Evolutionary conservation across 805 yeast genomes (phyloP), one percentile per base, ranked within the genome.

Genomic region (Priceomyces fermenticarens): DNA sequence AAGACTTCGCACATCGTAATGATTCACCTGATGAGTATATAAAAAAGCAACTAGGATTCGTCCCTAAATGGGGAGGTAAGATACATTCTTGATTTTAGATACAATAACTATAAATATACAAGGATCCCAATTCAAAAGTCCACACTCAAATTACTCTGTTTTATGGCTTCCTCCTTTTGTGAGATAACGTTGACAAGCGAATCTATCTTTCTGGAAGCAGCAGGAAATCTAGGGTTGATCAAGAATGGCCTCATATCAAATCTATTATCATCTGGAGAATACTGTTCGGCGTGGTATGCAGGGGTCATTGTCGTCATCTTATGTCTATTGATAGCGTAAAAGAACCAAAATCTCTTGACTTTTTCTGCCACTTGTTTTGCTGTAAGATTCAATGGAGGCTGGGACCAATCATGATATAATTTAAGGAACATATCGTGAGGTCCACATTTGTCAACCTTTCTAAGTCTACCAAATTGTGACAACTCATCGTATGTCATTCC

Each of bases 231-330:
- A 23, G 98, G 97, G 52, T 87, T 81, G 43, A 93, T 88, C 59
- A 95, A 71, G 62, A 93, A 89, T n/a, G 99, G 99, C 51, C 99
- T 75, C 55, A 95, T 70, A 60, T 93, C 99, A 62, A 86, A 93
- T 54, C 99, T 75, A 60, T 93, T 93, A 63, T 93, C 99, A 62
- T 93, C 99, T 1, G 99, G 97, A 2, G 98, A 90, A 58, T 93
- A 93, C 55, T 88, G 95, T 61, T 93, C 99, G 0, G 99, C 99
- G 55, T 93, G 99, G 57, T 93, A 93, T 29, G 95, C 78, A 10
- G 99, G 99, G 0, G 99, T 93, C 60, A 90, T 75, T n/a, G 91
- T 90, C 1, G 99, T 93, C 81, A 88, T 93, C 65, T 93, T 93
- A 64, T 93, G 99, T 55, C 99, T 81, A 63, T 93, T 93, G 42